Conservation (phyloP, 1,284 basidiomycete species). For the Apiotrichum veenhuisii region DNA sequence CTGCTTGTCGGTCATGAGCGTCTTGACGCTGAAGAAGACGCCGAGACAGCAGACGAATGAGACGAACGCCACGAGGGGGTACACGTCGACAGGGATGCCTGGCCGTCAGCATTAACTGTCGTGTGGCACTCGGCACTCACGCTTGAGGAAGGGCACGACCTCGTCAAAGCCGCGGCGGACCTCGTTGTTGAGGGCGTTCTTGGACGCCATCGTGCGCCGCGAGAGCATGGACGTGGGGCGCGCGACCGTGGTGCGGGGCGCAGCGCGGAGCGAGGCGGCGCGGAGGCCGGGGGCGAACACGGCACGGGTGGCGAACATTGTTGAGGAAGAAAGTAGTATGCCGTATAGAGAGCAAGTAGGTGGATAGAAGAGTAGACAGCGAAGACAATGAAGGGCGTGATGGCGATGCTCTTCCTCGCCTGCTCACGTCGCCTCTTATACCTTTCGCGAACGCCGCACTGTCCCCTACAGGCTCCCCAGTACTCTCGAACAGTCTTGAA, state of each 20-base stretch:
- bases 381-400: no score
- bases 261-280: constrained; percentile 1
- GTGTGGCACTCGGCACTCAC: not conserved
- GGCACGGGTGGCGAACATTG: constrained; percentile 8
- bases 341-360: not conserved
- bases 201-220: constrained; percentile 2
- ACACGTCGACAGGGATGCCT: constrained; percentile 11
- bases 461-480: no score
- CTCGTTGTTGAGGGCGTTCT: constrained; percentile 4
- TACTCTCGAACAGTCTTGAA: no score
- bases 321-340: not conserved
- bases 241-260: not conserved
- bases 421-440: no score
- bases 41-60: constrained; percentile 8
- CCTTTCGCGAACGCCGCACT: no score
- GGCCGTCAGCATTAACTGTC: not conserved
- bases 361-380: not conserved
- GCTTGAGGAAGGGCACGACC: constrained; percentile 10
- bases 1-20: constrained; percentile 2
- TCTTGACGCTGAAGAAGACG: constrained; percentile 7
- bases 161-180: constrained; percentile 11
- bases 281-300: constrained; percentile 5
- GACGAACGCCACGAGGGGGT: constrained; percentile 7
- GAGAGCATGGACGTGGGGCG: not conserved
- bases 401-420: no score